Percentiles rank a stretch among this genome's conserved stretches.
phyloP scores from a whole-genome alignment of 768 basidiomycete genomes.

The Xerocomellus intermedius region DNA sequence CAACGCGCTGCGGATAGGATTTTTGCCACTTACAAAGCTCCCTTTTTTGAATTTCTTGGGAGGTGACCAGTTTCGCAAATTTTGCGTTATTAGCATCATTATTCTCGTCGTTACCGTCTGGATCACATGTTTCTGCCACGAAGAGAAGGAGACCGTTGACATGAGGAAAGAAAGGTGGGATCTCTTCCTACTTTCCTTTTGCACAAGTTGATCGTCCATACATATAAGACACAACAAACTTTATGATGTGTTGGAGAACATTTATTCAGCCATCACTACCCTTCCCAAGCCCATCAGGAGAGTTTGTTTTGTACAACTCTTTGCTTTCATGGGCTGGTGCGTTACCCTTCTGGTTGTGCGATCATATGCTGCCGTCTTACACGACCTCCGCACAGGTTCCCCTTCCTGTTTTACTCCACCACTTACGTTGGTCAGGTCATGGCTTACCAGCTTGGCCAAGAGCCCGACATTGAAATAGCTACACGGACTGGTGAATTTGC shows the following conservation, averaged over 20 bases:
- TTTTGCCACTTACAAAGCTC: constrained; percentile 79
- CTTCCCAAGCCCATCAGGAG: constrained; percentile 83
- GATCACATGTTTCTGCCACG: constrained; percentile 84
- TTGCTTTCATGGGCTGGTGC: constrained; percentile 96
- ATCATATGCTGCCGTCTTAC: constrained; percentile 8
- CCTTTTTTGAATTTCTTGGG: constrained; percentile 80
- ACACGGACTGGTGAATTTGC: constrained; percentile 85
- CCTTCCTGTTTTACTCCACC: constrained; percentile 92
- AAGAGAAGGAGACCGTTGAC: constrained; percentile 68
- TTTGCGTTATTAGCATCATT: constrained; percentile 82
- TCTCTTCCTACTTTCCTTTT: constrained; percentile 3
- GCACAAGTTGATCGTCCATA: background rate
- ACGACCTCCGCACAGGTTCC: constrained; percentile 59
- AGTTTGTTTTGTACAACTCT: constrained; percentile 91
- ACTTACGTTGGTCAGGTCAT: constrained; percentile 94
- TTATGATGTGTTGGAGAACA: constrained; percentile 76
- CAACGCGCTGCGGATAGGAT: constrained; percentile 48
- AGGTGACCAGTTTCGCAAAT: constrained; percentile 93
- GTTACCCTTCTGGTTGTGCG: constrained; percentile 20
- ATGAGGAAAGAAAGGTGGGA: constrained; percentile 43
- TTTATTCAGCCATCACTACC: constrained; percentile 65
- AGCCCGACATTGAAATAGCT: constrained; percentile 82
- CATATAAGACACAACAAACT: constrained; percentile 45
- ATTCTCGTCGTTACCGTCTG: constrained; percentile 80
- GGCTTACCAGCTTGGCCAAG: constrained; percentile 70